phyloP scores from a whole-genome alignment of 805 yeast species.

The Metschnikowia reukaufii region DNA sequence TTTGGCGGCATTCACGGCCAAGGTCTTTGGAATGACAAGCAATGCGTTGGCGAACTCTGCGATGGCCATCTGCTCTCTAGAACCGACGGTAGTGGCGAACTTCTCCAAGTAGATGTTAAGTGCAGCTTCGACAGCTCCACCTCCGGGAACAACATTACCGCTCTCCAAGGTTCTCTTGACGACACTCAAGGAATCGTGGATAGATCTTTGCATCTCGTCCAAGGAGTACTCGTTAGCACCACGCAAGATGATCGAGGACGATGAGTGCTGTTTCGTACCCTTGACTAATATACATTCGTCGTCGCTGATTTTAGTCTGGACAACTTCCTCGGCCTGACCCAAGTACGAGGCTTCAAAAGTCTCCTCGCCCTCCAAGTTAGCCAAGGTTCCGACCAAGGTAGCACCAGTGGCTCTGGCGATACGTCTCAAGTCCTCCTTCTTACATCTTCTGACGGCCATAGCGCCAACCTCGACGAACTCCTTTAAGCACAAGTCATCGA shows the following conservation, averaged over 20 bases:
- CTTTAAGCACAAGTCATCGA: slow-evolving; percentile 88
- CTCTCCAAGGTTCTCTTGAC: slow-evolving; percentile 95
- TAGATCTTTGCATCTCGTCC: slow-evolving; percentile 98
- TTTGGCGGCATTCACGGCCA: slow-evolving; percentile 96
- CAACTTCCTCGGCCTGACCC: slow-evolving; percentile 89
- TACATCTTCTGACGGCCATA: slow-evolving; percentile 96
- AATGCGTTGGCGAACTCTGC: slow-evolving; percentile 94
- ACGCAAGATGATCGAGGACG: slow-evolving; percentile 87
- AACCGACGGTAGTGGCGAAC: slow-evolving; percentile 96
- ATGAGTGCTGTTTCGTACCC: slow-evolving; percentile 88
- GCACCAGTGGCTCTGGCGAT: slow-evolving; percentile 99
- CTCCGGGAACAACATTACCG: slow-evolving; percentile 96
- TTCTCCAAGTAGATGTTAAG: slow-evolving; percentile 91
- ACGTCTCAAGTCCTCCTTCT: slow-evolving; percentile 93
- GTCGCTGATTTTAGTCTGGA: slow-evolving; percentile 87
- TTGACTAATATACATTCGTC: slow-evolving; percentile 93
- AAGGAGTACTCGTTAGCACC: slow-evolving; percentile 94
- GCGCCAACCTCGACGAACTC: slow-evolving; percentile 89
- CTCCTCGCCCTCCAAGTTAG: slow-evolving; percentile 95
- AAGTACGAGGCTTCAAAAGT: slow-evolving; percentile 80
- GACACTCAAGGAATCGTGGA: slow-evolving; percentile 91
- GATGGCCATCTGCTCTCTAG: slow-evolving; percentile 96
- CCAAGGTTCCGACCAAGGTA: slow-evolving; percentile 78
- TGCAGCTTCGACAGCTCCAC: slow-evolving; percentile 99
- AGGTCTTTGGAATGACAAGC: slow-evolving; percentile 90